Evolutionary conservation across 2,329 filamentous ascomycete genomes (phyloP), one percentile per base, ranked within the genome.

Genomic region (Aurifilum marmelostoma): DNA sequence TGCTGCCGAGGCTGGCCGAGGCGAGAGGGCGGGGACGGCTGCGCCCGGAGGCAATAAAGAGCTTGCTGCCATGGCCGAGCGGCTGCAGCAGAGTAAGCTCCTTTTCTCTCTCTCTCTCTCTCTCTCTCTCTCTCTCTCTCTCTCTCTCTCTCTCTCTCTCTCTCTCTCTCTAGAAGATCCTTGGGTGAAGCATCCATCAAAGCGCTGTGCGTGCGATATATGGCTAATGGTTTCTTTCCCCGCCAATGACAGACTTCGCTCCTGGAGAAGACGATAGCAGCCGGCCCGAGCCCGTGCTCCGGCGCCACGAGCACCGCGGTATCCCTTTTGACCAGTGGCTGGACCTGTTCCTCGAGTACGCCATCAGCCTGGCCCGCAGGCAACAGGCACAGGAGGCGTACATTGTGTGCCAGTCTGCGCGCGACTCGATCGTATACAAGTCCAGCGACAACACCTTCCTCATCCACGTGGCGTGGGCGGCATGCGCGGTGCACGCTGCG

Each of bases 331-430:
- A 90, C 69, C 86, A 89, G 61, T 99, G 96, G 96, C 86, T 97
- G 3, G 92, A 97, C 73, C 85, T 97, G 0, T 97, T 99, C 76
- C 86, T 97, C 47, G 92, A 96, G 75, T 97, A 97, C 76, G 92
- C 94, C 3, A 84, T 97, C 62, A 84, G 90, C 6, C 85, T 96
- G 41, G 92, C 94, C 9, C 87, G 88, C 56, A 82, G 85, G 27
- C 89, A 89, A 43, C 88, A 91, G 62, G 83, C 87, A 18, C 85
- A 90, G 56, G 90, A 93, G 71, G 90, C 93, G 64, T 97, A 97
- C 77, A 88, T 91, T 64, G 88, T 93, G 9, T 90, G 97, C 73
- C 89, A 94, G 71, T 89, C 91, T 7, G 93, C 92, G 1, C 86
- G 90, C 63, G 90, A 93, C 75, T 93, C 93, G 18, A 94, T 92